A percentile compares a stretch with the other conserved stretches of the same genome.
These are phyloP conservation scores for Lactarius trivialis DNA, from an alignment of 768 basidiomycete genomes.

Conservation along the genomic window DNA sequence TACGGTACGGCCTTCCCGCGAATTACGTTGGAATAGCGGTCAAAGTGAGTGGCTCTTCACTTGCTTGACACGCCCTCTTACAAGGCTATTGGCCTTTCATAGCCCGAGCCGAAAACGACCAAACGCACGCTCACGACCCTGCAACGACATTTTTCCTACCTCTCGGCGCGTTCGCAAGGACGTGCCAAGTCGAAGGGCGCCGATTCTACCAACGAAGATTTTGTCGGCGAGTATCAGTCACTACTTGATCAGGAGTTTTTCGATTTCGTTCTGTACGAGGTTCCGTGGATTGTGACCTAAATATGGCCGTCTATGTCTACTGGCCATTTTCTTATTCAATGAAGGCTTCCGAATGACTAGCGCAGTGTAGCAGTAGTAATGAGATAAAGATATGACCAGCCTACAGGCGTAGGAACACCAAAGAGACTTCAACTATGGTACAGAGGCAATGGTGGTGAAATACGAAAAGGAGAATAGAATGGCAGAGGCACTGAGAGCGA, in stretches of 20 bases:
- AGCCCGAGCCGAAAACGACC: conserved; percentile 84
- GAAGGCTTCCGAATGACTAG: conserved; percentile 14
- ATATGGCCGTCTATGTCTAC: conserved; percentile 15
- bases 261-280: conserved; percentile 91
- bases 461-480: conserved; percentile 2
- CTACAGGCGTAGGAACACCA: conserved; percentile 46
- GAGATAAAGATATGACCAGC: conserved; percentile 55
- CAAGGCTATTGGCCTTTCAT: conserved; percentile 4
- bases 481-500: conserved; percentile 8
- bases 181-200: conserved; percentile 40
- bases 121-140: conserved; percentile 73
- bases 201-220: conserved; percentile 49
- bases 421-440: conserved; percentile 35
- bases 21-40: conserved; percentile 78
- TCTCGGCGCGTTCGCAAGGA: conserved; percentile 58
- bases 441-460: conserved; percentile 21
- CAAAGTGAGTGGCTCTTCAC: conserved; percentile 45
- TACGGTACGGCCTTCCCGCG: conserved; percentile 92
- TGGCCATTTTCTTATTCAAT: conserved; percentile 15
- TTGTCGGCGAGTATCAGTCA: conserved; percentile 85
- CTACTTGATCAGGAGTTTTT: conserved; percentile 94
- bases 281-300: conserved; percentile 81
- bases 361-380: conserved; percentile 22
- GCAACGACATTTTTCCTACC: conserved; percentile 74
- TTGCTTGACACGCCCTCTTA: background rate